These are phyloP conservation scores for Teunomyces aglyptinius DNA, from an alignment of 805 yeast species.

Conservation along the genomic window DNA sequence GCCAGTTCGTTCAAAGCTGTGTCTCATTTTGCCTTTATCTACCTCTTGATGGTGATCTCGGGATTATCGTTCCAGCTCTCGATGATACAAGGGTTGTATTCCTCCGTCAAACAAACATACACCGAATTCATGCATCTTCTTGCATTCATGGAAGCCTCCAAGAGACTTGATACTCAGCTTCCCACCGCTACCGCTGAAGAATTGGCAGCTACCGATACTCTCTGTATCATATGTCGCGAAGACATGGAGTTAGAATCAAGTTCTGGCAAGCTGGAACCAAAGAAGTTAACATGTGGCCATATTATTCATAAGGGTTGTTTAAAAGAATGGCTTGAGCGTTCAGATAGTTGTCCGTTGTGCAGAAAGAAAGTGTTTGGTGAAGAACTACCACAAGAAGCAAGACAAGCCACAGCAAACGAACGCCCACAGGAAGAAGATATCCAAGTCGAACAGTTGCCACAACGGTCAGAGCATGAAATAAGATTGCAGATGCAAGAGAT, in stretches of 20 bases:
- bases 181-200: slow-evolving; percentile 62
- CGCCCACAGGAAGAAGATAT: background rate
- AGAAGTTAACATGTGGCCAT: slow-evolving; percentile 80
- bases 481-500: no score
- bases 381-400: background rate
- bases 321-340: slow-evolving; percentile 88
- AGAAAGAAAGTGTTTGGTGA: slow-evolving; percentile 57
- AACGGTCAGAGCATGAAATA: slow-evolving; percentile 3
- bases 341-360: slow-evolving; percentile 93
- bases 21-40: slow-evolving; percentile 31
- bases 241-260: slow-evolving; percentile 56
- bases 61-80: slow-evolving; percentile 33
- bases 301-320: slow-evolving; percentile 86
- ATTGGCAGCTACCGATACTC: slow-evolving; percentile 53
- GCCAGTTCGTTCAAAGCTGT: slow-evolving; percentile 41
- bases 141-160: slow-evolving; percentile 52
- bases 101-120: slow-evolving; percentile 35
- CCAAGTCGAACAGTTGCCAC: slow-evolving; percentile 4
- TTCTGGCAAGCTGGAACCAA: slow-evolving; percentile 49
- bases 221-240: slow-evolving; percentile 88
- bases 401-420: background rate
- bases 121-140: slow-evolving; percentile 43
- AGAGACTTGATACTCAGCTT: slow-evolving; percentile 62
- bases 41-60: slow-evolving; percentile 33
- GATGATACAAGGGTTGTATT: slow-evolving; percentile 43